Evolutionary conservation across 768 basidiomycete species (phyloP).

Genomic region (Naematelia encephala): DNA sequence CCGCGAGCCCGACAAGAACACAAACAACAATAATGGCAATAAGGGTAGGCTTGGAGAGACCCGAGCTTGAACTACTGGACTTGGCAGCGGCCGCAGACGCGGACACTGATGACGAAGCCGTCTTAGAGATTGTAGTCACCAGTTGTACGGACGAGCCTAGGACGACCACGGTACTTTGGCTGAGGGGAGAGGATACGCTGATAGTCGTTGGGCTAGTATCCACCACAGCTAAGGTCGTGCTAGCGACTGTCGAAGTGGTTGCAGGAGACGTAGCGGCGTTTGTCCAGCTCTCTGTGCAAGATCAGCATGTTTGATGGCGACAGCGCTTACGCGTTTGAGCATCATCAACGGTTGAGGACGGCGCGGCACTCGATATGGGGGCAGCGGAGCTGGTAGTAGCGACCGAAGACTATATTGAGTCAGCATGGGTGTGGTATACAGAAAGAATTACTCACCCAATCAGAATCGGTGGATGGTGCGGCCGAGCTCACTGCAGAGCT

Average conservation of each 20-base stretch:
- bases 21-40: slow-evolving; percentile 47
- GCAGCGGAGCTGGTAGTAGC: neutral
- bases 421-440: neutral
- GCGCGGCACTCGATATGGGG: neutral
- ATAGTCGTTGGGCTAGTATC: slow-evolving; percentile 2
- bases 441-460: neutral
- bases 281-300: neutral
- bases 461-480: neutral
- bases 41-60: slow-evolving; percentile 36
- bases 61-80: slow-evolving; percentile 18
- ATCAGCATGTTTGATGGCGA: neutral
- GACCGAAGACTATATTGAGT: neutral
- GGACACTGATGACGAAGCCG: slow-evolving; percentile 16
- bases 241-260: slow-evolving; percentile 4
- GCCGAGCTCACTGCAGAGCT: neutral
- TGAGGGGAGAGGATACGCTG: neutral
- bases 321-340: neutral
- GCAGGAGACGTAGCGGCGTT: neutral
- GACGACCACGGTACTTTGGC: neutral
- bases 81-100: slow-evolving; percentile 11
- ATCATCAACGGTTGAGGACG: neutral
- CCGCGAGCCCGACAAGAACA: slow-evolving; percentile 35
- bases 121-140: neutral
- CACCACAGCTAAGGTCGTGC: neutral
- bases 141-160: neutral